phyloP scores from a whole-genome alignment of 1,284 basidiomycete genomes.

The Leccinum laetum region DNA sequence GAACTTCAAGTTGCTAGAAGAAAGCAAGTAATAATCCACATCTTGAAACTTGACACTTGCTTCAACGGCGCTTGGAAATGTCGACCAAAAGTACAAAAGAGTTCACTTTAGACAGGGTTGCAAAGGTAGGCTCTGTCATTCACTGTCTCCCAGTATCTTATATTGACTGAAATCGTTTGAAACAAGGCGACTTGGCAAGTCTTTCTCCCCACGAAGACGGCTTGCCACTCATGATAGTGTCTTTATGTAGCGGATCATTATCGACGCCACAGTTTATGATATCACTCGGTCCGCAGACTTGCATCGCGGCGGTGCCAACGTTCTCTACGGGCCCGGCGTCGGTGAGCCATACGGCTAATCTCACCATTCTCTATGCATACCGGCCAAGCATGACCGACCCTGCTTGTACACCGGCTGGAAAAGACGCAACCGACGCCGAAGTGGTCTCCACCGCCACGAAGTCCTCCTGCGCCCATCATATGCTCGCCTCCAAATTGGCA shows the following conservation, averaged over 20 bases:
- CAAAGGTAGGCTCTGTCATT: constrained; percentile 39
- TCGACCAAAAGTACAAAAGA: constrained; percentile 30
- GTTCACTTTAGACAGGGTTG: constrained; percentile 51
- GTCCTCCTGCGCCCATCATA: constrained; percentile 84
- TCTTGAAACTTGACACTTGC: background rate
- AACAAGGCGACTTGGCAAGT: constrained; percentile 61
- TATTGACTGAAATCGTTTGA: too few relatives aligned
- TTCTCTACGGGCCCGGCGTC: constrained; percentile 42
- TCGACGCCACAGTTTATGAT: constrained; percentile 71
- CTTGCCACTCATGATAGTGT: background rate
- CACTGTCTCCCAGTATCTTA: background rate
- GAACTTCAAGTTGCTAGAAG: too few relatives aligned
- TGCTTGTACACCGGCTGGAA: constrained; percentile 44
- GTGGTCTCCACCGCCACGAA: constrained; percentile 85
- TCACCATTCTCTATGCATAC: too few relatives aligned
- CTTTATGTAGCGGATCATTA: constrained; percentile 53
- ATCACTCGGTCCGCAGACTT: constrained; percentile 61
- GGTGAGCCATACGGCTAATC: constrained; percentile 30
- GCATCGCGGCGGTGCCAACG: constrained; percentile 68
- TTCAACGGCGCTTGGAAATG: constrained; percentile 22
- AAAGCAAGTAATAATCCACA: too few relatives aligned
- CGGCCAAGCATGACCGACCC: background rate
- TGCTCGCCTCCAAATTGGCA: constrained; percentile 77
- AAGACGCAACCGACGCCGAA: constrained; percentile 79
- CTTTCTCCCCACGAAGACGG: background rate